phyloP scores from a whole-genome alignment of 2,329 filamentous ascomycete species.

The Calonectria pteridis region DNA sequence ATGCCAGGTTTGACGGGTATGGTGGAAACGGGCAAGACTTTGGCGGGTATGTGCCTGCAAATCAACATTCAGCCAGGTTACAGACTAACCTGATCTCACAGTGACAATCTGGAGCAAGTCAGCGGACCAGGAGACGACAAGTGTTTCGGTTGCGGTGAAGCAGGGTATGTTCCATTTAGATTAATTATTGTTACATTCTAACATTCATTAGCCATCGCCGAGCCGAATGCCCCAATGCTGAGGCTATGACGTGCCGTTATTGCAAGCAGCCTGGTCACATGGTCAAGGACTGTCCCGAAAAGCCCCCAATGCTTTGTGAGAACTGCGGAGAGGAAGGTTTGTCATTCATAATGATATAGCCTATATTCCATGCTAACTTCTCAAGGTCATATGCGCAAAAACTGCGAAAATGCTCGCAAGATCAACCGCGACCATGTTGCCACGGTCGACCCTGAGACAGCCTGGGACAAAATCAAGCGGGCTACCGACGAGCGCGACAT shows the following conservation, averaged over 20 bases:
- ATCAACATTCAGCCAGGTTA: background rate
- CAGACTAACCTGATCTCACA: background rate
- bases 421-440: conserved; percentile 66
- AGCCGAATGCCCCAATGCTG: conserved; percentile 52
- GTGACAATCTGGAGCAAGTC: conserved; percentile 14
- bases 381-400: conserved; percentile 65
- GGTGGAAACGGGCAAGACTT: background rate
- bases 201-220: conserved; percentile 44
- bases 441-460: conserved; percentile 64
- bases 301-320: conserved; percentile 67
- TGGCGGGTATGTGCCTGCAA: background rate
- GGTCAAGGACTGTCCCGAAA: conserved; percentile 72
- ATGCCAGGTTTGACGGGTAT: background rate
- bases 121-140: conserved; percentile 41
- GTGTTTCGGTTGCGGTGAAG: conserved; percentile 54
- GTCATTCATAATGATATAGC: conserved; percentile 19
- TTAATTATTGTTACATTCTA: conserved; percentile 11
- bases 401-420: conserved; percentile 71
- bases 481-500: conserved; percentile 68
- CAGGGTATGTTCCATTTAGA: conserved; percentile 44
- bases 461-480: conserved; percentile 67
- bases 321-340: conserved; percentile 73
- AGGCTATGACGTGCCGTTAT: conserved; percentile 53
- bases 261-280: conserved; percentile 67
- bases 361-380: conserved; percentile 24